Conservation (phyloP, 306 rosid genomes). For the Spatholobus suberectus region DNA sequence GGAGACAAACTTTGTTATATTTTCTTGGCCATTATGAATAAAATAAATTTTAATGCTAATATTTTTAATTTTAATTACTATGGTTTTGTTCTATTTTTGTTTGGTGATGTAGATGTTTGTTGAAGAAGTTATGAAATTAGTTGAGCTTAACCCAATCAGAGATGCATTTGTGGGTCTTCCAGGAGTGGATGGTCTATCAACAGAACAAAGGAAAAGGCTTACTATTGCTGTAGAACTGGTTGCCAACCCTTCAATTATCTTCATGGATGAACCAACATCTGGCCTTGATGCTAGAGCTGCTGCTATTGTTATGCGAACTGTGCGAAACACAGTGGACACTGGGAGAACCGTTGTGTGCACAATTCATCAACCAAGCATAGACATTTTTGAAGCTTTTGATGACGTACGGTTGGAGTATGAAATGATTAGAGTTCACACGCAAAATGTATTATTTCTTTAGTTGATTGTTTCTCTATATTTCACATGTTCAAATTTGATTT, state of each 20-base stretch:
- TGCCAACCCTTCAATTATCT: conserved; percentile 54
- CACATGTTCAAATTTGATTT: background rate
- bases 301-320: conserved; percentile 48
- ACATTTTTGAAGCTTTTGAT: conserved; percentile 54
- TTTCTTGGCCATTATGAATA: background rate
- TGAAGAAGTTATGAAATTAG: conserved; percentile 60
- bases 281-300: conserved; percentile 57
- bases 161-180: conserved; percentile 61
- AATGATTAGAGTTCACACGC: background rate
- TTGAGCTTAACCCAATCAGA: conserved; percentile 60
- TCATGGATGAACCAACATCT: conserved; percentile 57
- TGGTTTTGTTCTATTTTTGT: background rate
- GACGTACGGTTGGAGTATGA: conserved; percentile 31
- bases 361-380: conserved; percentile 55
- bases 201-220: conserved; percentile 65
- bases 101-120: conserved; percentile 51
- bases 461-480: background rate
- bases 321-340: conserved; percentile 46
- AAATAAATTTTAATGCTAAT: background rate
- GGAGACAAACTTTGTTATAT: background rate
- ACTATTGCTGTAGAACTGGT: conserved; percentile 68
- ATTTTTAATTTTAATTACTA: background rate
- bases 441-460: background rate
- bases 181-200: conserved; percentile 55
- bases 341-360: conserved; percentile 55